Evolutionary conservation across 129 eudicot species (phyloP), one percentile per base, ranked within the genome.

Genomic region (Kitagawia praeruptora): DNA sequence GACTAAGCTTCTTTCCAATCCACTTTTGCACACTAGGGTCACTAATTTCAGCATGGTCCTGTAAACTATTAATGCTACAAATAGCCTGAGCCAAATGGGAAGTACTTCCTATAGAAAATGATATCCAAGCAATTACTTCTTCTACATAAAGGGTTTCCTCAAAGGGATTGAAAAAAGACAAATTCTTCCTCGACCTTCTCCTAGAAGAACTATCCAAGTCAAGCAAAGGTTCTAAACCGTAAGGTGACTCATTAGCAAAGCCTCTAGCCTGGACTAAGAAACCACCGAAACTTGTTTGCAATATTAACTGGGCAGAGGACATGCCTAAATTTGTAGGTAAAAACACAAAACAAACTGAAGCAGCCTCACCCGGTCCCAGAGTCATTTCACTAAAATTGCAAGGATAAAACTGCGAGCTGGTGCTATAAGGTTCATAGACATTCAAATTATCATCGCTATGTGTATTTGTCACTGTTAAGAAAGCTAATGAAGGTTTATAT

Each of bases 251-350:
- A 70, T 87, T 75, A 18, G 89, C 91, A 81, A 82, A 83, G 44
- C 98, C 98, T 66, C 82, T 86, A 48, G 91, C 94, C 45, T 78
- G 88, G 58, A 95, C 81, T 85, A 95, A 64, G 81, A 95, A 95
- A 75, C 96, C 98, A 77, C 97, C 98, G 18, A 77, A 86, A 81
- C 89, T 90, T n/a, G 98, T 92, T 85, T 92, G 98, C 80, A 95
- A 58, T 61, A 95, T 79, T 42, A 95, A 51, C 61, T 92, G 91
- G 53, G 88, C 91, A 2, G 93, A 88, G 69, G 97, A 88, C 70
- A 82, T 79, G 48, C 98, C 98, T 80, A 95, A 78, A 70, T 44
- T 46, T 77, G 83, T 81, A 6, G 98, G 98, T 64, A 88, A 61
- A 86, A 90, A 95, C 70, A 87, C 87, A 34, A 95, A 87, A 80